Conservation (phyloP, 192 early-diverging fungal genomes). For the Coemansia guatemalensis region DNA sequence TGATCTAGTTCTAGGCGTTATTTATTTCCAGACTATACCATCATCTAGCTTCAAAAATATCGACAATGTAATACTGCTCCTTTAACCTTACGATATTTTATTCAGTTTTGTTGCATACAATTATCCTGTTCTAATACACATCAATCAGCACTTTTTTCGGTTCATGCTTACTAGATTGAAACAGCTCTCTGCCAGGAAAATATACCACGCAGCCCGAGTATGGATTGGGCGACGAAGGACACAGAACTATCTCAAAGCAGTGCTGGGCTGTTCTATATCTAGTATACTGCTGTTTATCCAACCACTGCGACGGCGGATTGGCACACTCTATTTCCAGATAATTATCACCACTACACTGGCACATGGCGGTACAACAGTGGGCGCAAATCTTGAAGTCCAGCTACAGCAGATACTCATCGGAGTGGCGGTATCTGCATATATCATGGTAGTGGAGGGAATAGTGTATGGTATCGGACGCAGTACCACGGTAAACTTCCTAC, state of each 20-base stretch:
- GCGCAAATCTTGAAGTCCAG: conserved; percentile 45
- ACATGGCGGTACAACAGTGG: conserved; percentile 40
- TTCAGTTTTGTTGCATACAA: background rate
- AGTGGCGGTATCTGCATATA: conserved; percentile 19
- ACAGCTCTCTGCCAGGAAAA: background rate
- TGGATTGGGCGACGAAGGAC: conserved; percentile 28
- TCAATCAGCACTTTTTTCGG: background rate
- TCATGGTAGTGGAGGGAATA: conserved; percentile 23
- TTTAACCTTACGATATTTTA: background rate
- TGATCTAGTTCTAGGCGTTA: background rate
- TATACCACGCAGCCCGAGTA: background rate
- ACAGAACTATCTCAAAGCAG: conserved; percentile 41
- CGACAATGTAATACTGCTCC: background rate
- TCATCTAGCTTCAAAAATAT: too few relatives aligned
- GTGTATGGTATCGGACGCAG: conserved; percentile 13
- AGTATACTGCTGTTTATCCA: conserved; percentile 29
- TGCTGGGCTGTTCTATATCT: conserved; percentile 28
- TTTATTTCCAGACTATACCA: background rate
- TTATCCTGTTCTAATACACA: too few relatives aligned
- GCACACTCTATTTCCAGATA: conserved; percentile 29
- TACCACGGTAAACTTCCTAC: conserved; percentile 15
- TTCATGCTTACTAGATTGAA: background rate
- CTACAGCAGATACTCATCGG: conserved; percentile 31
- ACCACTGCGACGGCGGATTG: conserved; percentile 20
- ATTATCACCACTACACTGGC: conserved; percentile 38